Evolutionary conservation across 2,329 filamentous ascomycete genomes (phyloP), one percentile per base, ranked within the genome.

Genomic region (Hypoxylon rubiginosum): DNA sequence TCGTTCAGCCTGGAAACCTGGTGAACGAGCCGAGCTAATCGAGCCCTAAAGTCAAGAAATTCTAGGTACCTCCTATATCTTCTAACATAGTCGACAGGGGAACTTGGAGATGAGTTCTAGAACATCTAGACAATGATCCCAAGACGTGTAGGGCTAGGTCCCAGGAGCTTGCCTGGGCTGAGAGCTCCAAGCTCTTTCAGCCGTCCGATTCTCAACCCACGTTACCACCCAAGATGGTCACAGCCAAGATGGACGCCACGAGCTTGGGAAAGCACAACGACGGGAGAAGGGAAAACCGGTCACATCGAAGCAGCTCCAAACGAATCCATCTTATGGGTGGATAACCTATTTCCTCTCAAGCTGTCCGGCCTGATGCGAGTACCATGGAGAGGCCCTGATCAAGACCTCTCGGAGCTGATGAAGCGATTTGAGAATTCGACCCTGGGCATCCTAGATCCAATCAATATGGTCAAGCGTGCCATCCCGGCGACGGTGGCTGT

Each of bases 321-420:
- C 72, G 93, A 98, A 81, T 90, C 91, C 0, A 90, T 98, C 49
- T 79, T 97, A 6, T 99, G 97, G 81, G 90, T 98, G 74, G 94
- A 97, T 77, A 97, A 96, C 79, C 86, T 98, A 53, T 97, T 97
- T 66, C 95, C 95, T 0, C 83, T 96, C 28, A 92, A 89, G 72
- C 84, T 97, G 34, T 83, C 80, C 46, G 78, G 79, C 43, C 57
- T 86, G 26, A 71, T 86, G 4, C 80, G 80, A 59, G 77, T 82
- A 36, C 82, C 82, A 52, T 85, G 84, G 81, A 79, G 81, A 59
- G 79, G 72, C 61, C 59, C 82, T n/a, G 83, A 85, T 55, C 74
- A 74, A 24, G 83, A 89, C 64, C 72, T 88, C 15, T 77, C 82
- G 2, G 81, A 83, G 60, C 76, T 89, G 17, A 79, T 88, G 52